Percentiles rank a stretch among this genome's conserved stretches.
phyloP scores from a whole-genome alignment of 257 asterid species.

The Misopates orontium region DNA sequence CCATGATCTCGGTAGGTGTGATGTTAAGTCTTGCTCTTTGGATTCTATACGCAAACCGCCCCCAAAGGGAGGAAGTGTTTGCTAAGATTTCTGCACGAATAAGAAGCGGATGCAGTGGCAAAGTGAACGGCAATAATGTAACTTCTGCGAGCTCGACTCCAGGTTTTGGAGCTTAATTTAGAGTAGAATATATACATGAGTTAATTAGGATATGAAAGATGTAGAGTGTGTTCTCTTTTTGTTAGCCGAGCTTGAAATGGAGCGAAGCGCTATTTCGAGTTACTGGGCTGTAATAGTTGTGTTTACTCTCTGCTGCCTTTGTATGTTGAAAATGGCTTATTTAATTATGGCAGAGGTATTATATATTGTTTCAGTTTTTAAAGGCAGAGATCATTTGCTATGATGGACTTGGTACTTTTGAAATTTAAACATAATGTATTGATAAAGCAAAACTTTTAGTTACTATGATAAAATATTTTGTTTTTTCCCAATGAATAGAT shows the following conservation, averaged over 20 bases:
- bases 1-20: slow-evolving; percentile 77
- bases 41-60: slow-evolving; percentile 96
- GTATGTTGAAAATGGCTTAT: background rate
- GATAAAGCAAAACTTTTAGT: no score
- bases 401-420: no score
- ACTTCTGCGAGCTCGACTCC: slow-evolving; percentile 48
- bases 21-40: slow-evolving; percentile 91
- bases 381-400: no score
- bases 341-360: background rate
- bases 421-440: no score
- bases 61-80: slow-evolving; percentile 99
- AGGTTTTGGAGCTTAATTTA: slow-evolving; percentile 44
- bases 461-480: no score
- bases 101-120: slow-evolving; percentile 55
- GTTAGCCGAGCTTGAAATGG: slow-evolving; percentile 49
- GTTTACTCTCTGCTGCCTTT: background rate
- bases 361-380: no score
- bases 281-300: slow-evolving; percentile 24
- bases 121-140: slow-evolving; percentile 20
- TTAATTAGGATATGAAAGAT: background rate
- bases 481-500: no score
- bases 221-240: slow-evolving; percentile 11
- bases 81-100: slow-evolving; percentile 60
- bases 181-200: slow-evolving; percentile 2
- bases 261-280: slow-evolving; percentile 63